Conservation (phyloP, 202 grass and related monocot species). For the Eragrostis tef region DNA sequence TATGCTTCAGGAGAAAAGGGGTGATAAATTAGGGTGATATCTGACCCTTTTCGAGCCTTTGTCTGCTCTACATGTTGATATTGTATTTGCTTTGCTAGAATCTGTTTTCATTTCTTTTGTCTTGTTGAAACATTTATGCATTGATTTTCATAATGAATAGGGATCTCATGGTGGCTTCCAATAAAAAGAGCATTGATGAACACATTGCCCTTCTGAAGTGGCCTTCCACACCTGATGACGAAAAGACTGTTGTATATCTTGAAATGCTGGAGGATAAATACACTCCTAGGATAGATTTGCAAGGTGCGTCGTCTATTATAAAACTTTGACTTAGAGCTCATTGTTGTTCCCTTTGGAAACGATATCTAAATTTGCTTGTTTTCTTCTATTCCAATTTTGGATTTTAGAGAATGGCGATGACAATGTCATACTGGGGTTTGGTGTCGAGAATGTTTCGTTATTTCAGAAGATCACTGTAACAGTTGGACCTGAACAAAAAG, state of each 20-base stretch:
- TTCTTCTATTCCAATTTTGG: conserved; percentile 35
- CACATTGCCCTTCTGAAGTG: conserved; percentile 86
- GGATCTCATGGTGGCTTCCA: conserved; percentile 75
- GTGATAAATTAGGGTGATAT: neutral
- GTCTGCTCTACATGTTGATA: neutral
- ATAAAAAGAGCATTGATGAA: conserved; percentile 85
- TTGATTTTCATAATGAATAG: conserved; percentile 45
- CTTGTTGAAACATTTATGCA: conserved; percentile 15
- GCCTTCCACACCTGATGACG: conserved; percentile 49
- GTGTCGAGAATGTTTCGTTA: conserved; percentile 83
- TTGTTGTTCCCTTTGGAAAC: conserved; percentile 39
- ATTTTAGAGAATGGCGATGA: conserved; percentile 93
- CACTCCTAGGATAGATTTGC: conserved; percentile 79
- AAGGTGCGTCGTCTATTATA: conserved; percentile 61
- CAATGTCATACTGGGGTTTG: conserved; percentile 93
- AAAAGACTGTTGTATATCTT: conserved; percentile 63
- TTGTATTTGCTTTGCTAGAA: conserved; percentile 28
- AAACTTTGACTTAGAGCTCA: conserved; percentile 20
- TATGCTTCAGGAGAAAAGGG: conserved; percentile 6
- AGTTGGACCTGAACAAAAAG: conserved; percentile 65
- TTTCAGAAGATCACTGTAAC: conserved; percentile 77
- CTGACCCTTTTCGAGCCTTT: neutral
- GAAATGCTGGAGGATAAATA: conserved; percentile 88
- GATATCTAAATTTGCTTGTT: conserved; percentile 24
- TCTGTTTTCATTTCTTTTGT: conserved; percentile 18